These are phyloP conservation scores for Penicillium crustosum DNA, from an alignment of 2,329 filamentous ascomycete genomes.

Conservation along the genomic window DNA sequence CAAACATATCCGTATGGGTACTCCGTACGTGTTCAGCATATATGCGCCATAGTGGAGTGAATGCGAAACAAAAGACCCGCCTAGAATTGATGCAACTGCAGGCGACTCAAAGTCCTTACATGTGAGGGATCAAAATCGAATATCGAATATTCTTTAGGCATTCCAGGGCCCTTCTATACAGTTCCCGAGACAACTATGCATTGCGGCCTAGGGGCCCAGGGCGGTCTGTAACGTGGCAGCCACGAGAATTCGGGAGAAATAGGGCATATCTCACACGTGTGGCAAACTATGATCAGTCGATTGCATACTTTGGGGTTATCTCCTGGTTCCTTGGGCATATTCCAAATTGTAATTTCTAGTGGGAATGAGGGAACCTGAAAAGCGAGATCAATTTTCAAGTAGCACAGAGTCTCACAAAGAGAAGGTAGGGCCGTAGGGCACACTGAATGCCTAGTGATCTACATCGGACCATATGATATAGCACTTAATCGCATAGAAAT, in stretches of 20 bases:
- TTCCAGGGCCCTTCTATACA: constrained; percentile 22
- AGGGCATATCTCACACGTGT: constrained; percentile 11
- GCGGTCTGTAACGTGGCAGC: constrained; percentile 35
- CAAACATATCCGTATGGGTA: neutral
- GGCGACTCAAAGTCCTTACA: neutral
- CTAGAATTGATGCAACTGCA: neutral
- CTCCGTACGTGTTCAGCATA: neutral
- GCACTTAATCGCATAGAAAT: too few species aligned
- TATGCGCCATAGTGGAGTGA: neutral
- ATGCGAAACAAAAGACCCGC: neutral
- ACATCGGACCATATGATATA: neutral
- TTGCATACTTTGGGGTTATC: neutral
- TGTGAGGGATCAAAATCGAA: constrained; percentile 3
- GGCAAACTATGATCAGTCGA: constrained; percentile 10
- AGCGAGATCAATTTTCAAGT: neutral
- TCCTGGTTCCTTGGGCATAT: neutral
- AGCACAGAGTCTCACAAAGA: neutral
- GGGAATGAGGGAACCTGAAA: neutral
- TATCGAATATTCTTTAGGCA: constrained; percentile 19
- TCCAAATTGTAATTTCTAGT: neutral
- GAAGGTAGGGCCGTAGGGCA: neutral
- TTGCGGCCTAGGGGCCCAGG: neutral
- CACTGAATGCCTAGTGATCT: neutral
- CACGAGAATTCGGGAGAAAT: constrained; percentile 28
- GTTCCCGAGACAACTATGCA: constrained; percentile 6